Conservation (phyloP, 2,329 filamentous ascomycete species). For the Talaromyces sp. region DNA sequence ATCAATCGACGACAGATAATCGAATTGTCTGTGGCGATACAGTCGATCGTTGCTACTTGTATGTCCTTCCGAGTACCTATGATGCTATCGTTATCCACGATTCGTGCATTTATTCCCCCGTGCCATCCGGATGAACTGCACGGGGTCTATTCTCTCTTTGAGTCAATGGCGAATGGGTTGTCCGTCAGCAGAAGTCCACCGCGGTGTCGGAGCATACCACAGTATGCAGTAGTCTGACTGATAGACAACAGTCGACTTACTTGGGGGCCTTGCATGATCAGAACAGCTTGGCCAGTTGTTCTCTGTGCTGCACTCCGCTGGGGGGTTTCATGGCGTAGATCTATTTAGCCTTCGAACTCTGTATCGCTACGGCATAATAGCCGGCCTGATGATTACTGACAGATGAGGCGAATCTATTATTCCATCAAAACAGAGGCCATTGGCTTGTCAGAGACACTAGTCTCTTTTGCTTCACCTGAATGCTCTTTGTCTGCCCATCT, state of each 20-base stretch:
- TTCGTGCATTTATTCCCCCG: background rate
- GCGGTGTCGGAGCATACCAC: background rate
- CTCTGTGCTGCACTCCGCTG: background rate
- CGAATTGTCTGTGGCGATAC: background rate
- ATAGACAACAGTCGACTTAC: background rate
- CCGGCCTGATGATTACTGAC: background rate
- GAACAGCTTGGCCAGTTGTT: background rate
- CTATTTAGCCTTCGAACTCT: background rate
- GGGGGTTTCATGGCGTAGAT: background rate
- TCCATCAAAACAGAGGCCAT: background rate
- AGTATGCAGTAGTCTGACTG: no score
- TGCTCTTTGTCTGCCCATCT: background rate
- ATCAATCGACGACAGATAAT: background rate
- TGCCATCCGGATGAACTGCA: background rate
- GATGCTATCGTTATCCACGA: background rate
- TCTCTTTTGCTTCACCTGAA: slow-evolving; percentile 11
- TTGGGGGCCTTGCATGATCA: background rate
- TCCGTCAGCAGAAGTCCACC: background rate
- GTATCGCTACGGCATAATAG: background rate
- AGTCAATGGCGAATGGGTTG: background rate
- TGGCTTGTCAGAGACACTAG: slow-evolving; percentile 5
- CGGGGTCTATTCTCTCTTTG: background rate
- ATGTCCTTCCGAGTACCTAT: no score
- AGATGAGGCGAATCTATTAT: slow-evolving; percentile 5
- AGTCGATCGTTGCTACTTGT: background rate